A percentile compares a stretch with the other conserved stretches of the same genome.
These are phyloP conservation scores for Comarum palustre DNA, from an alignment of 306 rosid species.

Conservation along the genomic window DNA sequence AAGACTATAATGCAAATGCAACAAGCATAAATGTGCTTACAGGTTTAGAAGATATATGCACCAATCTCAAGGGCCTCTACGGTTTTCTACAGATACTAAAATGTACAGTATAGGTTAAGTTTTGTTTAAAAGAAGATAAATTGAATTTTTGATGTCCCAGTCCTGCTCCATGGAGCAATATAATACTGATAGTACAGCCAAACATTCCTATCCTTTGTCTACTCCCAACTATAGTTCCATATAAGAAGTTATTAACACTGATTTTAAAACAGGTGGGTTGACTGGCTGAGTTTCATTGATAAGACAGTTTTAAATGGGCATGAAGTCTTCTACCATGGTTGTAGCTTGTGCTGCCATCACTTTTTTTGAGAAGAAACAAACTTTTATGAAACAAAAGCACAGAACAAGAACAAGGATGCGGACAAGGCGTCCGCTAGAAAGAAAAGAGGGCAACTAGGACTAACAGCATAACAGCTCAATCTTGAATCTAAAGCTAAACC, in stretches of 20 bases:
- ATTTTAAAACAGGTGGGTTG: conserved; percentile 9
- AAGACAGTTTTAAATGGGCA: neutral
- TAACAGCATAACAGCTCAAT: too few species aligned
- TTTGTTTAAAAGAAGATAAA: neutral
- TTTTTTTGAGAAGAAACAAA: too few species aligned
- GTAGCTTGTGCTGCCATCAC: conserved; percentile 3
- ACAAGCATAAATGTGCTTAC: neutral
- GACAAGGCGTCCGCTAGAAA: too few species aligned
- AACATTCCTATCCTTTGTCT: neutral
- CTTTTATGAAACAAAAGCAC: too few species aligned
- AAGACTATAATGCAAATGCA: conserved; percentile 1
- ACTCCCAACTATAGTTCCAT: neutral
- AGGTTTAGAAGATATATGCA: neutral
- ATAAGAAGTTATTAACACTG: conserved; percentile 12
- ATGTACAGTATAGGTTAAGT: neutral
- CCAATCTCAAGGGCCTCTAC: neutral
- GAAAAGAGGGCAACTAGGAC: too few species aligned
- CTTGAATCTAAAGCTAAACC: too few species aligned
- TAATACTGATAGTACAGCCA: neutral
- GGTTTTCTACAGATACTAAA: neutral
- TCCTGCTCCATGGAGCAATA: conserved; percentile 6
- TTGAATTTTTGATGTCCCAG: neutral
- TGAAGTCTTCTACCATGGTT: conserved; percentile 3
- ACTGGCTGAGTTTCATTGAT: neutral
- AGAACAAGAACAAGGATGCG: too few species aligned